A percentile compares a stretch with the other conserved stretches of the same genome.
Evolutionary conservation across 139 green algal genomes (phyloP).

Genomic region (Chlorella ohadii): DNA sequence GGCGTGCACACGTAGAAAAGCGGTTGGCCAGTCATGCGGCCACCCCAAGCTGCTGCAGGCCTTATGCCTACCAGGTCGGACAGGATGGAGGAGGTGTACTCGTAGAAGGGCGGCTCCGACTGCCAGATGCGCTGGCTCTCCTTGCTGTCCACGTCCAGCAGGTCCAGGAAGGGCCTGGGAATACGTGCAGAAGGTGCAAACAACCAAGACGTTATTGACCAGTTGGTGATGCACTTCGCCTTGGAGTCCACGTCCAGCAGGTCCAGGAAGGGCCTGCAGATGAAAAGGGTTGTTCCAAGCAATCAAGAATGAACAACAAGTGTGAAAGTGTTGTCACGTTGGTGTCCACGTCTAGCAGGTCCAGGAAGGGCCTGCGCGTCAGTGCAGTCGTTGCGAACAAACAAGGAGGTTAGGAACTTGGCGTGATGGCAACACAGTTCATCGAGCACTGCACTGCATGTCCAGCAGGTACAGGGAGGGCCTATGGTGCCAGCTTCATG

Average conservation of each 20-base stretch:
- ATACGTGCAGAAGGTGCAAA: neutral
- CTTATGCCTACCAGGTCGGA: slow-evolving; percentile 39
- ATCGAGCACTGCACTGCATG: slow-evolving; percentile 67
- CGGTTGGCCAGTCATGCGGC: too few species aligned
- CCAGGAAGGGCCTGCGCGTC: slow-evolving; percentile 85
- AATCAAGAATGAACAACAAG: too few species aligned
- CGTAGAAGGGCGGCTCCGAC: slow-evolving; percentile 74
- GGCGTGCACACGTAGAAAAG: too few species aligned
- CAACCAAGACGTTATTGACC: too few species aligned
- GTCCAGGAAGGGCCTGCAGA: slow-evolving; percentile 90
- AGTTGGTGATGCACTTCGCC: slow-evolving; percentile 80
- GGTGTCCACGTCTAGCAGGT: slow-evolving; percentile 79
- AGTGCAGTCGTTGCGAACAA: neutral
- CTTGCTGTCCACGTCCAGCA: slow-evolving; percentile 72
- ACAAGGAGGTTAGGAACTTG: too few species aligned
- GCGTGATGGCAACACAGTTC: slow-evolving; percentile 82
- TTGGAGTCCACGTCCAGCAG: slow-evolving; percentile 72
- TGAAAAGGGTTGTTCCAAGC: neutral
- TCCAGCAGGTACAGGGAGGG: slow-evolving; percentile 94
- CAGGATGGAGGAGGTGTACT: slow-evolving; percentile 66
- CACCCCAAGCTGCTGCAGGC: too few species aligned
- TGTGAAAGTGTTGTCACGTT: slow-evolving; percentile 78
- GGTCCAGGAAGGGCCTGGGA: slow-evolving; percentile 90
- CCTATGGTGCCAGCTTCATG: too few species aligned
- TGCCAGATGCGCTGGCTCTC: slow-evolving; percentile 88